phyloP scores from a whole-genome alignment of 352 stramenopile species.

The Phytophthora fragariae region DNA sequence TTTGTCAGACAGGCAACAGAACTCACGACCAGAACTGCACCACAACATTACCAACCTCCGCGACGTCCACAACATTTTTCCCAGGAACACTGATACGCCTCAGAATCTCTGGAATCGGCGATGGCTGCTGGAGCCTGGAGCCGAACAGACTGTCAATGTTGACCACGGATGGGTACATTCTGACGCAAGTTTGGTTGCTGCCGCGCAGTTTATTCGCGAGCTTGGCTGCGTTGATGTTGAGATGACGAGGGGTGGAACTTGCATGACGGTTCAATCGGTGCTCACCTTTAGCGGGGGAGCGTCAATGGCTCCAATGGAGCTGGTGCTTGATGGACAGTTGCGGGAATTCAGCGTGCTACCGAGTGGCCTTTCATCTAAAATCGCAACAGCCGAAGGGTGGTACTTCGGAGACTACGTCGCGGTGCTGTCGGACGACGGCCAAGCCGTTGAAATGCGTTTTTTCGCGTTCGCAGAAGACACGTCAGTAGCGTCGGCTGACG shows the following conservation, averaged over 20 bases:
- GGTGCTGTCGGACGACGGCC: background rate
- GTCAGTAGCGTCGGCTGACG: background rate
- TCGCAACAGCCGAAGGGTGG: slow-evolving; percentile 1
- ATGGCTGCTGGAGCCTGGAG: background rate
- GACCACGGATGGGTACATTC: background rate
- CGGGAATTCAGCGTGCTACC: background rate
- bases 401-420: slow-evolving; percentile 6
- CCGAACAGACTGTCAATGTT: background rate
- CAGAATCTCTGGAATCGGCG: background rate
- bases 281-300: background rate
- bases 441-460: background rate
- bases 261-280: slow-evolving; percentile 6
- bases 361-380: background rate
- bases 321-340: slow-evolving; percentile 7
- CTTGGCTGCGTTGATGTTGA: slow-evolving; percentile 11
- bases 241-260: background rate
- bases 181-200: background rate
- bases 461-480: background rate
- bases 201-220: background rate
- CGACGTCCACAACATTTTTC: background rate
- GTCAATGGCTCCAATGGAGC: slow-evolving; percentile 1
- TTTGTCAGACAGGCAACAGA: slow-evolving; percentile 20
- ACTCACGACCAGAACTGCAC: background rate
- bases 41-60: background rate
- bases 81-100: background rate